Evolutionary conservation across 345 rosid species (phyloP).

Genomic region (Citrus australasica): DNA sequence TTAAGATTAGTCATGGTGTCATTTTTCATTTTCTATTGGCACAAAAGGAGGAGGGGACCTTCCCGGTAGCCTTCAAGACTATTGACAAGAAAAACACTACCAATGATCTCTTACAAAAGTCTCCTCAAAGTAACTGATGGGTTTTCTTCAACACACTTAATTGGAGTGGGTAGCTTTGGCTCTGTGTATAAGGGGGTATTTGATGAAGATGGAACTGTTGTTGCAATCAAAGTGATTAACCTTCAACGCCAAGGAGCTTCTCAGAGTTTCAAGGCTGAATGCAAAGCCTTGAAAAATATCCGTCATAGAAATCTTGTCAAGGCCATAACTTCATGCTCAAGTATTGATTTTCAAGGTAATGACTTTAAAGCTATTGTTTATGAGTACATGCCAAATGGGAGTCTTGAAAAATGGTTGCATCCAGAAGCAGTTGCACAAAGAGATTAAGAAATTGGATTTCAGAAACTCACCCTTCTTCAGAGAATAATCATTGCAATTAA

Average conservation of each 20-base stretch:
- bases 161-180: constrained; percentile 7
- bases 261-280: not conserved
- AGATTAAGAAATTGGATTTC: not conserved
- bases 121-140: constrained; percentile 13
- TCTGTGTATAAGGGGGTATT: not conserved
- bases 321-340: constrained; percentile 15
- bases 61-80: not conserved
- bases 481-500: constrained; percentile 1
- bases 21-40: not conserved
- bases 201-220: not conserved
- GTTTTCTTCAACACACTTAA: not conserved
- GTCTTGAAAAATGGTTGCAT: constrained; percentile 7
- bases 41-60: not conserved
- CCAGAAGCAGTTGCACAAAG: not conserved
- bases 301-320: not conserved
- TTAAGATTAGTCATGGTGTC: not conserved
- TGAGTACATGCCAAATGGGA: constrained; percentile 1
- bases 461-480: not conserved
- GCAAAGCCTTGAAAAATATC: not conserved
- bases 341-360: constrained; percentile 11
- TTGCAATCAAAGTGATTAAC: constrained; percentile 17
- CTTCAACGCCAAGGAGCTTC: constrained; percentile 1
- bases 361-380: constrained; percentile 8
- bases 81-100: not conserved
- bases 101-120: not conserved